Percentiles rank a stretch among this genome's conserved stretches.
Evolutionary conservation across 805 yeast species (phyloP).

Genomic region (Debaryomyces hansenii): DNA sequence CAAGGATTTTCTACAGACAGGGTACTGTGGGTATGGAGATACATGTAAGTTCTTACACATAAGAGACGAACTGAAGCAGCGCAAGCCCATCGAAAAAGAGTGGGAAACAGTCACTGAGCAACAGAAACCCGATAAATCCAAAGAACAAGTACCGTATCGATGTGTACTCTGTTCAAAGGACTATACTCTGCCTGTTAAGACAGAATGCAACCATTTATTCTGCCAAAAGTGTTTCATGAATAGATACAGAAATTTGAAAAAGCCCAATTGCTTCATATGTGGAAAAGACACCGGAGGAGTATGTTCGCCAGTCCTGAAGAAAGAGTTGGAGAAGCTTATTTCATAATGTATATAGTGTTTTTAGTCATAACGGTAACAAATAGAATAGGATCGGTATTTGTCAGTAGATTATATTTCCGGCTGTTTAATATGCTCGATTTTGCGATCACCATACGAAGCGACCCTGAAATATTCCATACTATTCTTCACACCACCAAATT

Average conservation of each 20-base stretch:
- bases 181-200: slow-evolving; percentile 56
- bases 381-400: too few species aligned
- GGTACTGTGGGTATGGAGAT: slow-evolving; percentile 97
- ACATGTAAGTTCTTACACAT: slow-evolving; percentile 92
- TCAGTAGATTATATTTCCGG: too few species aligned
- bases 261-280: slow-evolving; percentile 56
- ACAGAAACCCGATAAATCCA: slow-evolving; percentile 2
- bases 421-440: too few species aligned
- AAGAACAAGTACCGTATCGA: slow-evolving; percentile 49
- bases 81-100: slow-evolving; percentile 63
- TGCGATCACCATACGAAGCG: too few species aligned
- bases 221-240: slow-evolving; percentile 61
- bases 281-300: slow-evolving; percentile 60
- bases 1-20: slow-evolving; percentile 86
- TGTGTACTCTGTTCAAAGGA: slow-evolving; percentile 61
- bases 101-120: slow-evolving; percentile 55
- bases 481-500: slow-evolving; percentile 46
- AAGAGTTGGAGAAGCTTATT: slow-evolving; percentile 19
- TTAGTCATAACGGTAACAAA: too few species aligned
- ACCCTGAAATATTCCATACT: too few species aligned
- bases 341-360: background rate
- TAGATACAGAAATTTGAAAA: slow-evolving; percentile 38
- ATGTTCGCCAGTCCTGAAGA: slow-evolving; percentile 51
- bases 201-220: slow-evolving; percentile 62
- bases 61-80: slow-evolving; percentile 78